Conservation (phyloP, 148 eudicot genomes). For the Fallopia convolvulus region DNA sequence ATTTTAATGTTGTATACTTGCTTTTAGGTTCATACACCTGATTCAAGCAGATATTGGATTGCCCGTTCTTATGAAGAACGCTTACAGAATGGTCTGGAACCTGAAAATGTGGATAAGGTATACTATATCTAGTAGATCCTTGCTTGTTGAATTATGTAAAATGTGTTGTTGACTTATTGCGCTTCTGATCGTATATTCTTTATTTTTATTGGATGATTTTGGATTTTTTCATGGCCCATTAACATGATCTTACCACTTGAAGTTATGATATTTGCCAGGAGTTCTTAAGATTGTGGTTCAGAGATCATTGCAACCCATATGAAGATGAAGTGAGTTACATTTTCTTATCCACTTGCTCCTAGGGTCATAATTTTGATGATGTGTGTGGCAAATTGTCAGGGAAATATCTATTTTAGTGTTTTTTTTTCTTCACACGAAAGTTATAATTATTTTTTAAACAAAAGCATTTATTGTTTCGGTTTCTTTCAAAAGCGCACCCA, state of each 20-base stretch:
- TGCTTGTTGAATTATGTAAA: background rate
- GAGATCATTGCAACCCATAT: constrained; percentile 83
- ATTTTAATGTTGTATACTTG: background rate
- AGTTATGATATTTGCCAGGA: constrained; percentile 41
- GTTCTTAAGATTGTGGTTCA: constrained; percentile 94
- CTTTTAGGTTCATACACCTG: constrained; percentile 90
- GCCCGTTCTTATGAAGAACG: constrained; percentile 67
- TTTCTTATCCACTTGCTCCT: background rate
- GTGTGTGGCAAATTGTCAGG: too few species aligned
- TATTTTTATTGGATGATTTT: background rate
- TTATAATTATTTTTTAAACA: background rate
- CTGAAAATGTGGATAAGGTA: constrained; percentile 95
- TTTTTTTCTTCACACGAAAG: too few species aligned
- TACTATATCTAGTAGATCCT: constrained; percentile 11
- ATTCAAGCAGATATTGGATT: constrained; percentile 98
- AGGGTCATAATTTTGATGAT: background rate
- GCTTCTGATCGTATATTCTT: background rate
- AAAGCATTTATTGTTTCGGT: background rate
- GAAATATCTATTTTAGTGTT: too few species aligned
- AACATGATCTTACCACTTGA: background rate
- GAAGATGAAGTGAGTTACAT: constrained; percentile 61
- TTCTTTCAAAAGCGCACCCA: background rate
- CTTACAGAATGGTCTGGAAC: constrained; percentile 69
- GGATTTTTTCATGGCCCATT: too few species aligned
- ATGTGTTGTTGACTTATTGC: background rate